These are phyloP conservation scores for Neoboletus brunneissimus DNA, from an alignment of 768 basidiomycete genomes.

Conservation along the genomic window DNA sequence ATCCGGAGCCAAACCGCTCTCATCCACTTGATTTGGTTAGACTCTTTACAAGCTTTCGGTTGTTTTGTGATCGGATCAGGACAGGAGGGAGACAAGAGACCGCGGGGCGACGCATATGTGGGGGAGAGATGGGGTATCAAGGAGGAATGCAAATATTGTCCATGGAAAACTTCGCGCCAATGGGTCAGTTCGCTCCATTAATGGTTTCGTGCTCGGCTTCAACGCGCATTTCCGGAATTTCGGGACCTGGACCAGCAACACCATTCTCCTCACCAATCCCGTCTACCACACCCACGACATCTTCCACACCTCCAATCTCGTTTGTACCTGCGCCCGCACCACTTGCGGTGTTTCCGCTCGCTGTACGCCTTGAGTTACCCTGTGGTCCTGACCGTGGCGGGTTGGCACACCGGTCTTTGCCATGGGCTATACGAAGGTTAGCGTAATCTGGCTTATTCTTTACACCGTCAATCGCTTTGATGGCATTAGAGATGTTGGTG, in stretches of 20 bases:
- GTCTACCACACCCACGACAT: constrained; percentile 18
- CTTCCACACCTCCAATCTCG: constrained; percentile 21
- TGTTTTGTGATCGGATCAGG: constrained; percentile 31
- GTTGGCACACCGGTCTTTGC: constrained; percentile 95
- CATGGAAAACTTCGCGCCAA: constrained; percentile 15
- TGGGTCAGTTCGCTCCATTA: constrained; percentile 22
- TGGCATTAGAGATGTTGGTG: constrained; percentile 91
- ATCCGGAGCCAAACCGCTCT: constrained; percentile 46
- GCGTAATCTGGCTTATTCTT: constrained; percentile 90
- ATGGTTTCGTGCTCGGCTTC: constrained; percentile 33
- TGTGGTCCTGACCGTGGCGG: constrained; percentile 82
- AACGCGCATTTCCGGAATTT: constrained; percentile 43
- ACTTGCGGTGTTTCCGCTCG: constrained; percentile 37
- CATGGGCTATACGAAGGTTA: constrained; percentile 87
- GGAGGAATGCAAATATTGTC: constrained; percentile 30
- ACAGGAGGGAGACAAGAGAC: constrained; percentile 18
- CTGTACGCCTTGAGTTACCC: constrained; percentile 54
- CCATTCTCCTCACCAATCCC: constrained; percentile 25
- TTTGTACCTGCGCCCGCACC: constrained; percentile 9
- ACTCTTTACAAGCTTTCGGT: constrained; percentile 32
- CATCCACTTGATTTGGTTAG: constrained; percentile 39
- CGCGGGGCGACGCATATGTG: constrained; percentile 27
- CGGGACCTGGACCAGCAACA: constrained; percentile 25
- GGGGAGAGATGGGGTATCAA: constrained; percentile 29
- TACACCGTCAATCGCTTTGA: constrained; percentile 97